Base-by-base conservation (phyloP, 2,329 filamentous ascomycete species). In the Rhexocercosporidium sp. region DNA sequence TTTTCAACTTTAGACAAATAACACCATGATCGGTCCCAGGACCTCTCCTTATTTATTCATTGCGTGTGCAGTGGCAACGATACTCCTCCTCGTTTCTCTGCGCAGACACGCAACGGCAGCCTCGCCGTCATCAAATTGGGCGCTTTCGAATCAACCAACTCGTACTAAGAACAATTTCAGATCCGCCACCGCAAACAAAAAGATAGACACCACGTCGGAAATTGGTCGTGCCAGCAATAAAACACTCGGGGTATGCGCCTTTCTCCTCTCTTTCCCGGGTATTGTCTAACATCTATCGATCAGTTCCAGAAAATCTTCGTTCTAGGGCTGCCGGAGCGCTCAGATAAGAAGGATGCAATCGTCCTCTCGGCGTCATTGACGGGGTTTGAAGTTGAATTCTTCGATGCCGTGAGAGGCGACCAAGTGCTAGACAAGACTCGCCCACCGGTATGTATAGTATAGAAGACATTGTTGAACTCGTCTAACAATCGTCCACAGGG, bases 291-390 rank as follows among this genome's bases (percentile, higher is more conserved):
- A 3, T 7, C 56, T 3, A 29, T 20, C n/a, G 11, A 16, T 46
- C 20, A 72, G 71, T 83, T 83, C 67, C 75, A 83, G 62, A 80
- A 82, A 61, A 76, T 84, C 39, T 82, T 83, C 59, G 80, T 82
- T 39, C 77, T 86, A 54, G 80, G 81, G 8, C 75, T 85, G 14
- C 80, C 81, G 3, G 78, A 81, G 44, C 78, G 84, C 46, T 80
- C 79, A 2, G 83, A 85, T 72, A 83, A 83, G 70, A 79, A 81
- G 31, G 84, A 86, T 77, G 80, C 79, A 1, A 74, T 86, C 14
- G 74, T 78, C 1, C 73, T 86, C 11, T 77, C 80, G 14, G 78
- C 81, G 31, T 77, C 80, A 0, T 66, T 83, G 31, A 79, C 79
- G 0, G 80, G 79, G 1, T 79, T 85, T 67, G 74, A 79, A 4